Evolutionary conservation across 768 basidiomycete genomes (phyloP).

Genomic region (Ramaria sp.): DNA sequence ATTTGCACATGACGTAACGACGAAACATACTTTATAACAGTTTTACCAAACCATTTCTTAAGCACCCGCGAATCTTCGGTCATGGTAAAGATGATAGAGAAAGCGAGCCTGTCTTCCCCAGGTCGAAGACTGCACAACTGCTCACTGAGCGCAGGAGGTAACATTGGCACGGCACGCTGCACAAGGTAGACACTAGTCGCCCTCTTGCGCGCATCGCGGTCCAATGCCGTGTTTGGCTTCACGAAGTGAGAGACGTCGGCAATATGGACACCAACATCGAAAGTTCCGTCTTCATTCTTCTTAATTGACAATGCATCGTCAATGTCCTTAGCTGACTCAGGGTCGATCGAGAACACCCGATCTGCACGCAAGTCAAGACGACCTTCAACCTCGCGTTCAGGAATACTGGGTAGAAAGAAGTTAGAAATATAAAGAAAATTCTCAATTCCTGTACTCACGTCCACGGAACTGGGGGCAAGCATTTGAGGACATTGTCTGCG

Average conservation of each 20-base stretch:
- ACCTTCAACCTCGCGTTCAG: constrained; percentile 77
- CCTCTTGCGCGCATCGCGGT: constrained; percentile 94
- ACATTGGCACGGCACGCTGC: constrained; percentile 93
- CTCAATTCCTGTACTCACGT: constrained; percentile 39
- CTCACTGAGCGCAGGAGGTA: constrained; percentile 88
- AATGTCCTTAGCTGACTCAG: constrained; percentile 77
- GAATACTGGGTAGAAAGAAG: constrained; percentile 48
- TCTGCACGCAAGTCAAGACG: constrained; percentile 82
- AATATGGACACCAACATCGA: constrained; percentile 89
- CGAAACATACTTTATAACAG: constrained; percentile 68
- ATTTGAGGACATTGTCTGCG: constrained; percentile 88
- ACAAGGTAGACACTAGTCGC: constrained; percentile 96
- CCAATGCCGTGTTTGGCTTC: constrained; percentile 91
- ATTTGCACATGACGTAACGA: constrained; percentile 6
- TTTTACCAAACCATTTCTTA: constrained; percentile 90
- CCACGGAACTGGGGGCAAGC: constrained; percentile 94
- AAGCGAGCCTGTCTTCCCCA: constrained; percentile 80
- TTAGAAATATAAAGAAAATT: constrained; percentile 10
- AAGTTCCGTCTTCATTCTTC: constrained; percentile 83
- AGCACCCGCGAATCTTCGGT: constrained; percentile 69
- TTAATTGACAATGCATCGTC: constrained; percentile 93
- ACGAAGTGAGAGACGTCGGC: constrained; percentile 95
- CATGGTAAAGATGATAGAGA: constrained; percentile 83
- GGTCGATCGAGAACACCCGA: constrained; percentile 90
- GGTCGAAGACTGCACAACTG: constrained; percentile 87